These are phyloP conservation scores for Coemansia sp. DNA, from an alignment of 192 early-diverging fungal genomes.

Conservation along the genomic window DNA sequence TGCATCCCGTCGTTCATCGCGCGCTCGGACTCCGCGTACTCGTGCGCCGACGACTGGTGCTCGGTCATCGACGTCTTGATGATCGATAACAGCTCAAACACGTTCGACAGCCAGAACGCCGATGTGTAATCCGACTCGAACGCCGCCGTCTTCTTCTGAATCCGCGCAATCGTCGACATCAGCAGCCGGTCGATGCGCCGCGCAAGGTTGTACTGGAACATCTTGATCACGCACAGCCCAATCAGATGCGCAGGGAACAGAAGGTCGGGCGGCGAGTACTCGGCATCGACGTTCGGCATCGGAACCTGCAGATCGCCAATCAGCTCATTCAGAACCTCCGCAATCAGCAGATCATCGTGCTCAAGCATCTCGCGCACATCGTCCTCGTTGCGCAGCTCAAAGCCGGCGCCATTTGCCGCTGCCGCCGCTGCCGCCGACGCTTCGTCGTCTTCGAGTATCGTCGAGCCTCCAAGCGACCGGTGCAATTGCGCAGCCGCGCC, in stretches of 20 bases:
- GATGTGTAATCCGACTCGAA: slow-evolving; percentile 60
- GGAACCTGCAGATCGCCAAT: slow-evolving; percentile 90
- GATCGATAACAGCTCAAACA: slow-evolving; percentile 91
- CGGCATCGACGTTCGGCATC: slow-evolving; percentile 74
- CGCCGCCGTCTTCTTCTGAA: slow-evolving; percentile 71
- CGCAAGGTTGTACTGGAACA: slow-evolving; percentile 82
- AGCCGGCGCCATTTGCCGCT: not conserved
- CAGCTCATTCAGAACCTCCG: slow-evolving; percentile 88
- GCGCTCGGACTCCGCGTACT: slow-evolving; percentile 71
- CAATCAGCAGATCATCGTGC: slow-evolving; percentile 65
- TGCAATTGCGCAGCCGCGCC: not conserved
- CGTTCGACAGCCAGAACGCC: slow-evolving; percentile 98
- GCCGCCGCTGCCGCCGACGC: not conserved
- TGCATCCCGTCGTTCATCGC: slow-evolving; percentile 83
- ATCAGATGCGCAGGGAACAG: slow-evolving; percentile 96
- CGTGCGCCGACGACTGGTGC: slow-evolving; percentile 63
- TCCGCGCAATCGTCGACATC: slow-evolving; percentile 82
- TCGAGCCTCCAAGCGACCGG: slow-evolving; percentile 9
- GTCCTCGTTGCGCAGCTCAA: slow-evolving; percentile 38
- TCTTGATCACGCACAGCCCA: slow-evolving; percentile 79
- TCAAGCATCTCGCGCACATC: slow-evolving; percentile 56
- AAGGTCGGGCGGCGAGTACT: slow-evolving; percentile 69
- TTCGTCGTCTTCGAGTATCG: slow-evolving; percentile 25
- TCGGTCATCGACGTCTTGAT: slow-evolving; percentile 77
- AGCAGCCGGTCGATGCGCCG: slow-evolving; percentile 81